A percentile compares a stretch with the other conserved stretches of the same genome.
Conservation (phyloP, 306 rosid genomes). For the Sphenostylis stenocarpa region DNA sequence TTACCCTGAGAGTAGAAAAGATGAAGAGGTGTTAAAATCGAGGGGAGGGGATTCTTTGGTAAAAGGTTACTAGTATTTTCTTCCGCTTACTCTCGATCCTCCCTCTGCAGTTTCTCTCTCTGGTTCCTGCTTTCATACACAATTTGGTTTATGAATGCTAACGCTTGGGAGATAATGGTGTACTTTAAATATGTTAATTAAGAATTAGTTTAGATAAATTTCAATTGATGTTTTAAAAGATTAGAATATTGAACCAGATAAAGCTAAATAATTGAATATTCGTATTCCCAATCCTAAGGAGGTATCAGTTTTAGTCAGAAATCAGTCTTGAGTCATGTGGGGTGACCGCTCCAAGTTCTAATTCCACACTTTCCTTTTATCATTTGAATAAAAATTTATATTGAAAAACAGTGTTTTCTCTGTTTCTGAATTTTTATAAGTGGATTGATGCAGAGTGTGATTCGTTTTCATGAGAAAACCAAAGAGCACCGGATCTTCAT, state of each 20-base stretch:
- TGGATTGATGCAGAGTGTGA: slow-evolving; percentile 37
- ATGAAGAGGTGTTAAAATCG: not conserved
- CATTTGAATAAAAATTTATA: not conserved
- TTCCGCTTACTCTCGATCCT: not conserved
- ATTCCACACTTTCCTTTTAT: not conserved
- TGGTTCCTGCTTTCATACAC: not conserved
- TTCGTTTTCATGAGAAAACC: slow-evolving; percentile 38
- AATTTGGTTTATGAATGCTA: too few species aligned
- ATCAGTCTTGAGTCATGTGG: slow-evolving; percentile 36
- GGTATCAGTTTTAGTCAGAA: slow-evolving; percentile 29
- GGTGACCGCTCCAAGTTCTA: slow-evolving; percentile 42
- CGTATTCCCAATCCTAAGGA: slow-evolving; percentile 30
- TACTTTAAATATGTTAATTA: too few species aligned
- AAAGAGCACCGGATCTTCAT: slow-evolving; percentile 34
- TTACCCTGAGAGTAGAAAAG: not conserved
- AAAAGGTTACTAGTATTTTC: not conserved
- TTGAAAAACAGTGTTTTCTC: not conserved
- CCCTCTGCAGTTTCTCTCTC: not conserved
- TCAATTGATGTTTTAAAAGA: too few species aligned
- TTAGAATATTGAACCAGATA: too few species aligned
- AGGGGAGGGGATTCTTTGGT: not conserved
- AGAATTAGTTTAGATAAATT: too few species aligned
- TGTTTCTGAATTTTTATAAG: slow-evolving; percentile 17
- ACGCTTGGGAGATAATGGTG: too few species aligned
- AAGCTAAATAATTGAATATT: not conserved